Conservation (phyloP, 2,329 filamentous ascomycete species). For the Paecilomyces dactylethromorphus region DNA sequence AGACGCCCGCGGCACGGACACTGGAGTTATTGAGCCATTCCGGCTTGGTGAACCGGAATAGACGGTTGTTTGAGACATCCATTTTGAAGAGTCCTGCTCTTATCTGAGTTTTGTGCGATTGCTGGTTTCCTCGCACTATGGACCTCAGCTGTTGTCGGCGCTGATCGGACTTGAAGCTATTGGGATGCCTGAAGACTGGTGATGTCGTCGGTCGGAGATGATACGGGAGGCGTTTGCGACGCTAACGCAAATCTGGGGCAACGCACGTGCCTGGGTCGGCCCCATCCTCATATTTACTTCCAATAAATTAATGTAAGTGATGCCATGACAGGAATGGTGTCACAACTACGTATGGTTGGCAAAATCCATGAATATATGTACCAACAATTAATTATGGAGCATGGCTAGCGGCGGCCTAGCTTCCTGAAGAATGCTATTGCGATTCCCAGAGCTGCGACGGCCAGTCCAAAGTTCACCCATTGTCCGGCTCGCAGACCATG, state of each 20-base stretch:
- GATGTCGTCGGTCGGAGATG: background rate
- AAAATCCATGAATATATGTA: no score
- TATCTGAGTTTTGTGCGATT: background rate
- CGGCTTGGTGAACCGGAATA: conserved; percentile 63
- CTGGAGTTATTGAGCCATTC: conserved; percentile 61
- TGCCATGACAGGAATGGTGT: no score
- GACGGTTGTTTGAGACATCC: conserved; percentile 46
- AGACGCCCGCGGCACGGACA: conserved; percentile 59
- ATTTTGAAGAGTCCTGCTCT: conserved; percentile 12
- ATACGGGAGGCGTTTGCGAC: background rate
- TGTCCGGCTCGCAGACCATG: no score
- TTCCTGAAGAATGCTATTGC: no score
- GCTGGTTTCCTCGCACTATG: background rate
- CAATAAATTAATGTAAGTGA: no score
- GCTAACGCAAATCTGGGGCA: background rate
- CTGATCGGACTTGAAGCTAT: background rate
- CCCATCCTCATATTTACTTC: background rate
- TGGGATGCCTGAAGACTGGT: background rate
- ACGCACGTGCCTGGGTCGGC: background rate
- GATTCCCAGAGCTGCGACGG: no score
- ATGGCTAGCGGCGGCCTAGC: no score
- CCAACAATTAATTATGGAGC: no score
- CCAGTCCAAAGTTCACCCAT: no score
- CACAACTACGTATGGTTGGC: no score
- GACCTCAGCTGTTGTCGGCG: background rate